phyloP scores from a whole-genome alignment of 108 stramenopile genomes.

The Pseudonitzschia delicatissima region DNA sequence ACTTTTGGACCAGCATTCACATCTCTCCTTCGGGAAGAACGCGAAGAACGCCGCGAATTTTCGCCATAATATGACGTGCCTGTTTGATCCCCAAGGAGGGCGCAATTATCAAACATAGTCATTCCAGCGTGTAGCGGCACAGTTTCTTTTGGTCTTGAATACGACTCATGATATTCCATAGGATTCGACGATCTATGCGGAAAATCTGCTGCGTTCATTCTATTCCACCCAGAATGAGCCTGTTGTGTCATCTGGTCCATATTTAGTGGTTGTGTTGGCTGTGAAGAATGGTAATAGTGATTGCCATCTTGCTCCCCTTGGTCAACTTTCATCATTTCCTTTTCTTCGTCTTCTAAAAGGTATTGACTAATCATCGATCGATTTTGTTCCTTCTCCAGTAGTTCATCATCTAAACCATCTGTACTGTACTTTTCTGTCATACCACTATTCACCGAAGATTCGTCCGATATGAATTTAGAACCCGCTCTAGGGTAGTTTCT shows the following conservation, averaged over 20 bases:
- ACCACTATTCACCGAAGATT: background rate
- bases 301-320: slow-evolving; percentile 3
- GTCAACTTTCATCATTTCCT: background rate
- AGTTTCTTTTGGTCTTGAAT: background rate
- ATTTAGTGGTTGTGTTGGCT: background rate
- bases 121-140: slow-evolving; percentile 16
- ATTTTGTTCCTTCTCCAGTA: slow-evolving; percentile 11
- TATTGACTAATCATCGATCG: slow-evolving; percentile 16
- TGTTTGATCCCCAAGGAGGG: slow-evolving; percentile 6
- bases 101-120: slow-evolving; percentile 16
- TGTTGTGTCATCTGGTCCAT: background rate
- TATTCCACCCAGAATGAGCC: background rate
- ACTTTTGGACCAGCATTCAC: slow-evolving; percentile 16
- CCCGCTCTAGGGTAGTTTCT: background rate
- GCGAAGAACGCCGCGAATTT: slow-evolving; percentile 3
- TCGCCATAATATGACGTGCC: background rate
- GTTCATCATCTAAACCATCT: slow-evolving; percentile 9
- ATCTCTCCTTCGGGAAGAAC: slow-evolving; percentile 5
- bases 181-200: background rate
- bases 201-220: background rate
- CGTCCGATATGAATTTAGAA: background rate
- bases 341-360: slow-evolving; percentile 10
- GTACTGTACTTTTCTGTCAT: background rate
- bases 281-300: background rate
- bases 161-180: background rate